Percentiles rank a stretch among this genome's conserved stretches.
phyloP scores from a whole-genome alignment of 345 rosid species.

The Gossypium anomalum region DNA sequence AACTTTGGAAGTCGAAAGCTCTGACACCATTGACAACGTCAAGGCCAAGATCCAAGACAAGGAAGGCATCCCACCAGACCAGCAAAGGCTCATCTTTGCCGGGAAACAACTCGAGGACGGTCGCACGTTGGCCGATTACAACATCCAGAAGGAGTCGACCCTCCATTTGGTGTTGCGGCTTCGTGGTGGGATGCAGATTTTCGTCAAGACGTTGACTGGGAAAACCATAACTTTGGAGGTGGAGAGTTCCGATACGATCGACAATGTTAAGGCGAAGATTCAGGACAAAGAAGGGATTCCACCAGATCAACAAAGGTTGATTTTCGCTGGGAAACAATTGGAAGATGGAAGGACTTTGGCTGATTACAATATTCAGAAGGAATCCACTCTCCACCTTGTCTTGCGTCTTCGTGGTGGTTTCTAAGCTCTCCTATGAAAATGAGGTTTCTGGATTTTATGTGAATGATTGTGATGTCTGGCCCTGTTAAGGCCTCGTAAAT shows the following conservation, averaged over 20 bases:
- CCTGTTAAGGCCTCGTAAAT: slow-evolving; percentile 7
- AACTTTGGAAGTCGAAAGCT: slow-evolving; percentile 39
- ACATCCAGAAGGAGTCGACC: slow-evolving; percentile 38
- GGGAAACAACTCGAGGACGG: slow-evolving; percentile 42
- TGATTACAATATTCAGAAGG: slow-evolving; percentile 40
- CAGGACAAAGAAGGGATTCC: slow-evolving; percentile 40
- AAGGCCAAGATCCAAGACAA: slow-evolving; percentile 46
- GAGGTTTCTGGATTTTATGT: background rate
- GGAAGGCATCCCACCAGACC: slow-evolving; percentile 45
- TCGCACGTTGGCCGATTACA: slow-evolving; percentile 32
- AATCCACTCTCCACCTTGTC: slow-evolving; percentile 38
- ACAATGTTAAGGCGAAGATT: slow-evolving; percentile 36
- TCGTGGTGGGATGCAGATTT: slow-evolving; percentile 46
- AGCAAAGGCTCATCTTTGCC: slow-evolving; percentile 42
- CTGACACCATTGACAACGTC: slow-evolving; percentile 42
- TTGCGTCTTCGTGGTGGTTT: slow-evolving; percentile 36
- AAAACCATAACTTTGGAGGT: slow-evolving; percentile 38
- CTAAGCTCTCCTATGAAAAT: background rate
- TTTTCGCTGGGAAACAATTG: slow-evolving; percentile 38
- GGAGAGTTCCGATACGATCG: slow-evolving; percentile 32
- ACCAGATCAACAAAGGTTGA: slow-evolving; percentile 38
- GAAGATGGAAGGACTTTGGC: slow-evolving; percentile 40
- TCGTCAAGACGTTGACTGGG: slow-evolving; percentile 32
- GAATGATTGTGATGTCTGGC: slow-evolving; percentile 1
- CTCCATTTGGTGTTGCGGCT: slow-evolving; percentile 39